A percentile compares a stretch with the other conserved stretches of the same genome.
Conservation (phyloP, 2,329 filamentous ascomycete genomes). For the Colletotrichum sp. region DNA sequence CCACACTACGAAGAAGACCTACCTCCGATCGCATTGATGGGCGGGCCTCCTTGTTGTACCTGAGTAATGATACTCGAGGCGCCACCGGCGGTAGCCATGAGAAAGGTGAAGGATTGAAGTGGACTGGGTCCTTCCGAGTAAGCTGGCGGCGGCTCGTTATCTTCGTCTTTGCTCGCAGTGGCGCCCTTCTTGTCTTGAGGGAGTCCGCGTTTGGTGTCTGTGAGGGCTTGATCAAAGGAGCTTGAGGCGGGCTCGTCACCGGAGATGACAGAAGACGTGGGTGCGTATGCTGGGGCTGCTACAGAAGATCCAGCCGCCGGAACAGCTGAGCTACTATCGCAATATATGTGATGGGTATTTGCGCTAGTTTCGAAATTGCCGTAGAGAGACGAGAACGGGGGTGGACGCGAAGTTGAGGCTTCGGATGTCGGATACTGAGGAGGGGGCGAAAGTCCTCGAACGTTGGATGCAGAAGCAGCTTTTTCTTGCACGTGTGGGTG, state of each 20-base stretch:
- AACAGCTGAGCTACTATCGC: slow-evolving; percentile 20
- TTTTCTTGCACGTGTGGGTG: not conserved
- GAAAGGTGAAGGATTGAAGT: slow-evolving; percentile 89
- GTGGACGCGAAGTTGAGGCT: slow-evolving; percentile 57
- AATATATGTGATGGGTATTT: slow-evolving; percentile 36
- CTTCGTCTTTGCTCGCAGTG: slow-evolving; percentile 76
- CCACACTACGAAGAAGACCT: slow-evolving; percentile 30
- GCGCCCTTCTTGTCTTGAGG: slow-evolving; percentile 82
- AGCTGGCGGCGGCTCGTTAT: slow-evolving; percentile 91
- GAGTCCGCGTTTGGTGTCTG: slow-evolving; percentile 84
- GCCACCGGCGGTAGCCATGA: slow-evolving; percentile 97
- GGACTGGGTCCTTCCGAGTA: slow-evolving; percentile 96
- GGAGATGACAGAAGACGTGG: slow-evolving; percentile 43
- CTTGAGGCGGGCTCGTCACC: slow-evolving; percentile 34
- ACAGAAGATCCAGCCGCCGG: not conserved
- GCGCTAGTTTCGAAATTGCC: slow-evolving; percentile 42
- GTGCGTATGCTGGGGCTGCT: slow-evolving; percentile 62
- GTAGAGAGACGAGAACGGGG: slow-evolving; percentile 67
- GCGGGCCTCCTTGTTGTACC: slow-evolving; percentile 91
- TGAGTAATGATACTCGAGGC: slow-evolving; percentile 99
- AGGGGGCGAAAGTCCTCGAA: slow-evolving; percentile 55
- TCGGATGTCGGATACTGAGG: slow-evolving; percentile 65
- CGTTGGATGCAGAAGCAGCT: slow-evolving; percentile 17
- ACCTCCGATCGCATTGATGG: slow-evolving; percentile 90
- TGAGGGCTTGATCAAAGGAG: slow-evolving; percentile 56